Evolutionary conservation across 768 basidiomycete genomes (phyloP).

Genomic region (Obba rivulosa): DNA sequence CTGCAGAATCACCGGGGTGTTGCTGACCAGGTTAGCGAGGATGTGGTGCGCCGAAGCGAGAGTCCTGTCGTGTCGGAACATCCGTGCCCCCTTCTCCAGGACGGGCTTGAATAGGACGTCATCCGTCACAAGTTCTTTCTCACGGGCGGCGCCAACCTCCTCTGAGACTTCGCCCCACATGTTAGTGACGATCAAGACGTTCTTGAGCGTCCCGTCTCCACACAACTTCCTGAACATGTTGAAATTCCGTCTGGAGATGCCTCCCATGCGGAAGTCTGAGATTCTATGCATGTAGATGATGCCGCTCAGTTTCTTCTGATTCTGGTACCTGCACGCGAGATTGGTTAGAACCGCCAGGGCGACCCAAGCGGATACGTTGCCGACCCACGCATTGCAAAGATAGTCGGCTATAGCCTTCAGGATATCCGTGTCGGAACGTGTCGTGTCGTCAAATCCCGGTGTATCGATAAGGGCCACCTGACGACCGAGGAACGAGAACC

Average conservation of each 20-base stretch:
- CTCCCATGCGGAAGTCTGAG: slow-evolving; percentile 13
- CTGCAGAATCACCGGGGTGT: slow-evolving; percentile 36
- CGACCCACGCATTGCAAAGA: neutral
- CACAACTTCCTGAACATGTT: slow-evolving; percentile 15
- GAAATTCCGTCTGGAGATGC: slow-evolving; percentile 4
- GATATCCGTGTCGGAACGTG: slow-evolving; percentile 1
- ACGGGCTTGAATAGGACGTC: slow-evolving; percentile 94
- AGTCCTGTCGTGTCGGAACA: slow-evolving; percentile 37
- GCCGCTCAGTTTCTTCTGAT: slow-evolving; percentile 7
- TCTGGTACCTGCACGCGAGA: slow-evolving; percentile 8
- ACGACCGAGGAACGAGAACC: slow-evolving; percentile 5
- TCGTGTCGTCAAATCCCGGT: slow-evolving; percentile 11
- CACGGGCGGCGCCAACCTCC: neutral
- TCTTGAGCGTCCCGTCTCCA: slow-evolving; percentile 11
- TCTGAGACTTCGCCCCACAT: slow-evolving; percentile 19
- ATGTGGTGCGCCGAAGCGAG: slow-evolving; percentile 35
- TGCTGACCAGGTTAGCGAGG: slow-evolving; percentile 36
- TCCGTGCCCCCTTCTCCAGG: slow-evolving; percentile 46
- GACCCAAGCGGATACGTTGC: neutral
- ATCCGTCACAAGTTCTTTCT: slow-evolving; percentile 30
- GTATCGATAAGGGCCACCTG: slow-evolving; percentile 11
- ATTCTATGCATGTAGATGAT: slow-evolving; percentile 18
- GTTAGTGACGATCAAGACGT: slow-evolving; percentile 19
- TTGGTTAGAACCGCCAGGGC: neutral
- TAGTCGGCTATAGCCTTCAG: slow-evolving; percentile 3